Evolutionary conservation across 2,329 filamentous ascomycete species (phyloP).

Genomic region (Trichoderma citrinoviride): DNA sequence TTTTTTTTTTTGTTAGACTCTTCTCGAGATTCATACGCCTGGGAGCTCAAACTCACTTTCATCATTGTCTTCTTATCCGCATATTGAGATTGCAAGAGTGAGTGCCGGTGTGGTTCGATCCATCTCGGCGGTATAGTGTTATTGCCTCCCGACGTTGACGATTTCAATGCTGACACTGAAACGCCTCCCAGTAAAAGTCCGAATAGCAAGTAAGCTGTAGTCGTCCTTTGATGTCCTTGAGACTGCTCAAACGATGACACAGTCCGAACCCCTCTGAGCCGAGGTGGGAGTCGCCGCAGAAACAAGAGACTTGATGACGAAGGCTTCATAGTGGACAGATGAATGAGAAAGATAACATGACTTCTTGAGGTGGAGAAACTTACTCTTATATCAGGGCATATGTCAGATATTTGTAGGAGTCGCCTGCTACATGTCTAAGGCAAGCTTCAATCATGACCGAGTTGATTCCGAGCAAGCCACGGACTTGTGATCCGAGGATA

Average conservation of each 20-base stretch:
- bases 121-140: constrained; percentile 20
- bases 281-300: background rate
- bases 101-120: constrained; percentile 2
- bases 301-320: background rate
- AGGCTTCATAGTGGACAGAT: background rate
- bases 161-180: background rate
- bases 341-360: background rate
- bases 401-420: too few species aligned
- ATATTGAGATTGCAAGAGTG: constrained; percentile 21
- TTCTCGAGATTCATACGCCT: background rate
- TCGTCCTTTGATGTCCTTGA: background rate
- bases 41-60: constrained; percentile 20
- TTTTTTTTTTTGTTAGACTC: background rate
- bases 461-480: too few species aligned
- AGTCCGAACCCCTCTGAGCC: background rate
- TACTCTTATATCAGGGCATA: too few species aligned
- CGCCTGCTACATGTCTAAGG: too few species aligned
- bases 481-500: too few species aligned
- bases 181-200: constrained; percentile 15
- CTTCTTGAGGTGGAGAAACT: too few species aligned
- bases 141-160: background rate
- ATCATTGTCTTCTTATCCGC: constrained; percentile 28
- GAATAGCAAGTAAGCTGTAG: background rate
- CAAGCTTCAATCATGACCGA: too few species aligned
- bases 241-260: background rate